A percentile compares a stretch with the other conserved stretches of the same genome.
Evolutionary conservation across 805 yeast genomes (phyloP).

Genomic region (Saccharomyces cerevisiae): DNA sequence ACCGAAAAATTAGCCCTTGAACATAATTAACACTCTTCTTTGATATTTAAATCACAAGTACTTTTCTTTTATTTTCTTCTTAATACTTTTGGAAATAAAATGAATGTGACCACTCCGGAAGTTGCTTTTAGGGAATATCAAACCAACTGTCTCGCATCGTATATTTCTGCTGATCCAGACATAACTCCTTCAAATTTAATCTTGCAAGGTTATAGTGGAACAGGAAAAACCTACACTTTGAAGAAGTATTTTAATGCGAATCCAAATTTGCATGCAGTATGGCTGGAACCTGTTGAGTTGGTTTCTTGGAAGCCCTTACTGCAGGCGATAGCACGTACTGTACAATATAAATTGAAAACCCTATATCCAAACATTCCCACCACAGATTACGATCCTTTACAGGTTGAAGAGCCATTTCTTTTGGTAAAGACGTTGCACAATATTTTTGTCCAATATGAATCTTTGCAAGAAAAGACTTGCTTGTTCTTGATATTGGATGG

Average conservation of each 20-base stretch:
- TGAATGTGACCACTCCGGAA: conserved; percentile 2
- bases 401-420: conserved; percentile 26
- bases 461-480: conserved; percentile 5
- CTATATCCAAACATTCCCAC: conserved; percentile 9
- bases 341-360: conserved; percentile 14
- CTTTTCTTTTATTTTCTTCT: neutral
- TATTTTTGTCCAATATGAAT: conserved; percentile 7
- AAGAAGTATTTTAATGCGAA: conserved; percentile 13
- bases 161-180: conserved; percentile 14
- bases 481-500: conserved; percentile 26
- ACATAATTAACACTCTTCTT: neutral
- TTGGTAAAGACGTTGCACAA: conserved; percentile 17
- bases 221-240: conserved; percentile 26
- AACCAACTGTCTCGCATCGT: conserved; percentile 13
- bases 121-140: conserved; percentile 23
- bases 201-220: conserved; percentile 24
- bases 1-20: neutral
- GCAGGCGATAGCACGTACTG: conserved; percentile 22
- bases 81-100: neutral
- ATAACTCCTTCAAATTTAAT: conserved; percentile 21
- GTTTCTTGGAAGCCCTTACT: conserved; percentile 29
- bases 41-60: neutral
- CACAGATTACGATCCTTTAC: conserved; percentile 20
- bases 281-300: conserved; percentile 24
- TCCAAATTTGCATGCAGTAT: conserved; percentile 10